phyloP scores from a whole-genome alignment of 129 eudicot species.

The Mikania micrantha region DNA sequence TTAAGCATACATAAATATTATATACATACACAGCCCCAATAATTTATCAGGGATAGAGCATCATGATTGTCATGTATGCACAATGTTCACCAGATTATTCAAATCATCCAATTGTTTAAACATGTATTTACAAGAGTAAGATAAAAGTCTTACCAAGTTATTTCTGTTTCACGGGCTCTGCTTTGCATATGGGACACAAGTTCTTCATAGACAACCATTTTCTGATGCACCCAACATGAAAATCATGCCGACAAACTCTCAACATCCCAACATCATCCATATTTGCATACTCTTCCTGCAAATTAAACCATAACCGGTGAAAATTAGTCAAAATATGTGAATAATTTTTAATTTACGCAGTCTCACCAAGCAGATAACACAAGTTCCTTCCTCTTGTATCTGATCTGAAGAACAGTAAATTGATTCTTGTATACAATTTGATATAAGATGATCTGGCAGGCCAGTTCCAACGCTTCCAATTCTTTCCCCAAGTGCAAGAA shows the following conservation, averaged over 20 bases:
- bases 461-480: constrained; percentile 75
- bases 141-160: constrained; percentile 8
- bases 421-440: constrained; percentile 49
- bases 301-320: background rate
- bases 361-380: constrained; percentile 79
- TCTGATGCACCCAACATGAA: constrained; percentile 59
- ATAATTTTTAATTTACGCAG: background rate
- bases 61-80: constrained; percentile 29
- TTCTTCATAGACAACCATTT: constrained; percentile 78
- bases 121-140: constrained; percentile 21
- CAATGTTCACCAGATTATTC: constrained; percentile 22
- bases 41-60: too few relatives aligned
- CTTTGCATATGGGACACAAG: constrained; percentile 66
- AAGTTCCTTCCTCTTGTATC: constrained; percentile 53
- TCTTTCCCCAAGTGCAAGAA: constrained; percentile 71
- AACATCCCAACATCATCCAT: constrained; percentile 64
- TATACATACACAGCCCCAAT: constrained; percentile 19
- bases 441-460: constrained; percentile 45
- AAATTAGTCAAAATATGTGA: background rate
- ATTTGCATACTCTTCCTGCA: constrained; percentile 68
- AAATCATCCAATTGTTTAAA: constrained; percentile 7
- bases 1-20: constrained; percentile 13
- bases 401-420: constrained; percentile 60
- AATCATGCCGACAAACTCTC: constrained; percentile 62
- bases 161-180: constrained; percentile 40